Conservation (phyloP, 2,329 filamentous ascomycete genomes). For the Alternaria sp. region DNA sequence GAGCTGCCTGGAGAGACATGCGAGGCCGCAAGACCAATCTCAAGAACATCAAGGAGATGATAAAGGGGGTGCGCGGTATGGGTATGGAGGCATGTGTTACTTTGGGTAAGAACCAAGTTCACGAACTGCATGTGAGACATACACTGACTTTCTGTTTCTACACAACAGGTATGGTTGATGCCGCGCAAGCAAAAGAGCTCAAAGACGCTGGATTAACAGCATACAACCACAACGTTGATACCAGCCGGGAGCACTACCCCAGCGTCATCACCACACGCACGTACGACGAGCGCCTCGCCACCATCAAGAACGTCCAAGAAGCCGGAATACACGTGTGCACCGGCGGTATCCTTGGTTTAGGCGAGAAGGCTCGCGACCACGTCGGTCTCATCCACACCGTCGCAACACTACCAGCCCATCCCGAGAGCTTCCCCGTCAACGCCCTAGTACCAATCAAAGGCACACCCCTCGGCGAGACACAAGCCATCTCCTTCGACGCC, state of each 20-base stretch:
- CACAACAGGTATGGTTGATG: slow-evolving; percentile 54
- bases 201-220: slow-evolving; percentile 85
- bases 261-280: slow-evolving; percentile 82
- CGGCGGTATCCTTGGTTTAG: slow-evolving; percentile 84
- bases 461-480: slow-evolving; percentile 77
- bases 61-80: slow-evolving; percentile 77
- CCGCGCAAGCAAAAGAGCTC: slow-evolving; percentile 78
- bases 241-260: slow-evolving; percentile 86
- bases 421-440: slow-evolving; percentile 91
- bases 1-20: slow-evolving; percentile 94
- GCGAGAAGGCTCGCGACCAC: slow-evolving; percentile 79
- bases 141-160: not conserved
- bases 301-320: slow-evolving; percentile 78
- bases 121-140: not conserved
- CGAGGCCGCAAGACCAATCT: slow-evolving; percentile 83
- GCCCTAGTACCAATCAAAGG: slow-evolving; percentile 90
- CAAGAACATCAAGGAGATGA: slow-evolving; percentile 85
- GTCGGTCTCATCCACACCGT: slow-evolving; percentile 85
- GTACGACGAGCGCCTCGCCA: slow-evolving; percentile 86
- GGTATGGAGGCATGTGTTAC: slow-evolving; percentile 95
- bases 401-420: slow-evolving; percentile 78
- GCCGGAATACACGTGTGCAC: slow-evolving; percentile 91
- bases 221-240: slow-evolving; percentile 95
- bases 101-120: slow-evolving; percentile 78
- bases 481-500: slow-evolving; percentile 76